Percentiles rank a stretch among this genome's conserved stretches.
These are phyloP conservation scores for Calonectria pseudoturangicola DNA, from an alignment of 2,329 filamentous ascomycete species.

Conservation along the genomic window DNA sequence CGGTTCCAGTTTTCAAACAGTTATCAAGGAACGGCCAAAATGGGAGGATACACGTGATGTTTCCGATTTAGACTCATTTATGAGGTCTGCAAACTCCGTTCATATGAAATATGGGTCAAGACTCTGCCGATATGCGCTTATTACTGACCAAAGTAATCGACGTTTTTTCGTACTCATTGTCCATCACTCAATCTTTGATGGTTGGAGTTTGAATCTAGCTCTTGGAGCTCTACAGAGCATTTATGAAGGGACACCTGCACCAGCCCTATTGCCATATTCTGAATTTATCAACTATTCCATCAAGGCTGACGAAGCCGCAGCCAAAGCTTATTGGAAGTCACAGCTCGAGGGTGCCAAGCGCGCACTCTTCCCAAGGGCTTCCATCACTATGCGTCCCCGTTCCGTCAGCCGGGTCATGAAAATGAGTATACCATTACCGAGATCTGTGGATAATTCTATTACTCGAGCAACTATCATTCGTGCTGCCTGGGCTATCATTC, in stretches of 20 bases:
- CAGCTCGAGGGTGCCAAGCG: conserved; percentile 49
- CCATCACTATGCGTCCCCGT: conserved; percentile 66
- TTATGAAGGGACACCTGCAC: background rate
- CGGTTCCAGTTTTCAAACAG: background rate
- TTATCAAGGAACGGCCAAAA: background rate
- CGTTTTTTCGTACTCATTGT: background rate
- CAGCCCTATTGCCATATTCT: background rate
- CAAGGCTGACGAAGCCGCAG: background rate
- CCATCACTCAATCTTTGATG: conserved; percentile 26
- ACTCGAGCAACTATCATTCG: conserved; percentile 47
- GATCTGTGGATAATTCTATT: background rate
- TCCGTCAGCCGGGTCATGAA: conserved; percentile 64
- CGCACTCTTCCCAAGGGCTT: conserved; percentile 64
- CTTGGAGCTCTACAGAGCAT: background rate
- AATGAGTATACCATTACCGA: background rate
- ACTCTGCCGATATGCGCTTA: conserved; percentile 15
- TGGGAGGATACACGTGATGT: background rate
- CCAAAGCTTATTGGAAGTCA: background rate
- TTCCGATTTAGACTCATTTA: background rate
- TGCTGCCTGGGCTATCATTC: conserved; percentile 56
- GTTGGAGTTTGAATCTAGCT: conserved; percentile 8
- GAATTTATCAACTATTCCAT: background rate
- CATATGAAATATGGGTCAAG: conserved; percentile 14
- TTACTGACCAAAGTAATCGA: background rate
- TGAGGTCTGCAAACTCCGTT: background rate